These are phyloP conservation scores for Elaeagnus macrophylla DNA, from an alignment of 306 rosid species.

Conservation along the genomic window DNA sequence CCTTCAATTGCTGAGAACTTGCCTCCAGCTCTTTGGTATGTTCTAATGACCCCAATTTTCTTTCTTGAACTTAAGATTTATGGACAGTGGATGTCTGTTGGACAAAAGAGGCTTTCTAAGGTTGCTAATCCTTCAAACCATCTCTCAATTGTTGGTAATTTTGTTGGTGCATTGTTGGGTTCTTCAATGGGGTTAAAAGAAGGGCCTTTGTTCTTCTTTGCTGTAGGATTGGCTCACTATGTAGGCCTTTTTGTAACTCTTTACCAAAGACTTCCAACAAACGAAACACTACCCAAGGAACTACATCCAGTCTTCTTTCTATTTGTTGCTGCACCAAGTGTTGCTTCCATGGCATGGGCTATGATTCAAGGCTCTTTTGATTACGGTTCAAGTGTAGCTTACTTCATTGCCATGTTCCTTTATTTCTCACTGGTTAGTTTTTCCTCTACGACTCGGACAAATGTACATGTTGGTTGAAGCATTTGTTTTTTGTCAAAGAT, in stretches of 20 bases:
- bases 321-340: conserved; percentile 93
- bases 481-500: too few relatives aligned
- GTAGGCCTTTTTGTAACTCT: conserved; percentile 76
- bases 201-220: conserved; percentile 87
- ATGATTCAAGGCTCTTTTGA: conserved; percentile 76
- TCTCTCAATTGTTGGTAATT: conserved; percentile 71
- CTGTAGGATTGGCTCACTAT: conserved; percentile 78
- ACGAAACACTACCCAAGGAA: conserved; percentile 84
- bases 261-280: conserved; percentile 83
- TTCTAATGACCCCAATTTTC: conserved; percentile 68
- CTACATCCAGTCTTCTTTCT: conserved; percentile 86
- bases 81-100: conserved; percentile 99
- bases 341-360: conserved; percentile 93
- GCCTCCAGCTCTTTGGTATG: conserved; percentile 57
- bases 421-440: conserved; percentile 69
- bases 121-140: conserved; percentile 90
- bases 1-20: conserved; percentile 45
- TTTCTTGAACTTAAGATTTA: conserved; percentile 80
- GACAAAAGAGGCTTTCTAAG: conserved; percentile 70
- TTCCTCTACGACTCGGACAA: background rate
- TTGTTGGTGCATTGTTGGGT: conserved; percentile 82
- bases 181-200: conserved; percentile 83
- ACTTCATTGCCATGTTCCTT: conserved; percentile 79
- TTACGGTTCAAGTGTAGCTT: conserved; percentile 53
- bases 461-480: too few relatives aligned